phyloP scores from a whole-genome alignment of 202 grass and related monocot species.

The Setaria viridis region DNA sequence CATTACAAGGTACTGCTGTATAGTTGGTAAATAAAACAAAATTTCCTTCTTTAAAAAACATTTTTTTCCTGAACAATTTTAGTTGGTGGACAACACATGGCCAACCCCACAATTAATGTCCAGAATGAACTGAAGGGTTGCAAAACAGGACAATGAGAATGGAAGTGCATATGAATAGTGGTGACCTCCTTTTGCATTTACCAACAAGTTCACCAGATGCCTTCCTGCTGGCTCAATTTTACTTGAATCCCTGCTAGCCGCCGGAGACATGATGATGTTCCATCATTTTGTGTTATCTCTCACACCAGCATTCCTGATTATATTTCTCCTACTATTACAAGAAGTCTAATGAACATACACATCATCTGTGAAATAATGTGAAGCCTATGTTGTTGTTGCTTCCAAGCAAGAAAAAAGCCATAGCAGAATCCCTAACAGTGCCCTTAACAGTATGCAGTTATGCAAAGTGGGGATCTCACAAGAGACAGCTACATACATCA shows the following conservation, averaged over 20 bases:
- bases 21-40: not conserved
- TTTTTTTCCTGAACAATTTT: not conserved
- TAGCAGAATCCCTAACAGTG: not conserved
- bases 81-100: slow-evolving; percentile 9
- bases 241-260: not conserved
- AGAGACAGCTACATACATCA: not conserved
- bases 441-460: not conserved
- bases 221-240: not conserved
- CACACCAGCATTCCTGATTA: not conserved
- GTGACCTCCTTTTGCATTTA: not conserved
- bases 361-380: not conserved
- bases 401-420: not conserved
- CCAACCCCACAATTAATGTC: not conserved
- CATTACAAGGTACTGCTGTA: not conserved
- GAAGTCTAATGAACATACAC: not conserved
- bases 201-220: not conserved
- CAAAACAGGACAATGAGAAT: not conserved
- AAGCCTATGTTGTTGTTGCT: not conserved
- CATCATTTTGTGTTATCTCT: not conserved
- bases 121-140: not conserved
- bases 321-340: not conserved
- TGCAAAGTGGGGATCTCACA: slow-evolving; percentile 1
- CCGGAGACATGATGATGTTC: not conserved
- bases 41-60: not conserved
- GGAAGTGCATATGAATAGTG: not conserved